Evolutionary conservation across 495 filamentous ascomycete genomes (phyloP), one percentile per base, ranked within the genome.

Genomic region (Aspergillus sclerotiicarbonarius): DNA sequence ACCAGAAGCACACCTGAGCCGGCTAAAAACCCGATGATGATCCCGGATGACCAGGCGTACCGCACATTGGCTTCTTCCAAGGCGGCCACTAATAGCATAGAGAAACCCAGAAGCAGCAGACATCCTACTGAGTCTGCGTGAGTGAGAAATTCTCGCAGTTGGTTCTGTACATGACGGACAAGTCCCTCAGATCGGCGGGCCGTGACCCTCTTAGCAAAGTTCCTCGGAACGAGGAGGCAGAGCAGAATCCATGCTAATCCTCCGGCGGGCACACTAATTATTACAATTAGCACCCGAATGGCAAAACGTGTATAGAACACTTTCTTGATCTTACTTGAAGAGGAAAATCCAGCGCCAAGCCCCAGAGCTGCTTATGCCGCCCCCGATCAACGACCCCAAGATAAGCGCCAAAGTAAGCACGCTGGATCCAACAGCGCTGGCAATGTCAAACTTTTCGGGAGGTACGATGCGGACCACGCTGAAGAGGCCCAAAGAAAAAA

Each of bases 401-500:
- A 67, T 56, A 16, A 63, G 62, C 1, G 58, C 67, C 0, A 71
- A 18, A 10, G 70, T 62, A 7, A 61, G 51, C 9, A 63, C 63
- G n/a, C 52, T 47, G 16, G 64, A 54, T 6, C 66, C 43, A 1
- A 51, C 30, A 1, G 57, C 59, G 39, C 56, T 63, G 39, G 59
- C 54, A n/a, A 52, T 50, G 15, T 60, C 55, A 45, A 57, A 61
- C 37, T 63, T 56, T 3, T 50, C 41, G 13, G 54, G 53, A 0
- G 83, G 80, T 1, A 74, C 63, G 10, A 86, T 63, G 56, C 84
- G 79, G 8, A 78, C 75, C 8, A 81, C 58, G 1, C 84, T 75
- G 21, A 83, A 78, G 60, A 86, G 76, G 5, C 78, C 70, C 80
- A 67, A 80, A 66, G 51, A 80, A 58, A 79, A 84, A 30, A 81